Conservation (phyloP, 2,329 filamentous ascomycete species). For the Aspergillus persii region DNA sequence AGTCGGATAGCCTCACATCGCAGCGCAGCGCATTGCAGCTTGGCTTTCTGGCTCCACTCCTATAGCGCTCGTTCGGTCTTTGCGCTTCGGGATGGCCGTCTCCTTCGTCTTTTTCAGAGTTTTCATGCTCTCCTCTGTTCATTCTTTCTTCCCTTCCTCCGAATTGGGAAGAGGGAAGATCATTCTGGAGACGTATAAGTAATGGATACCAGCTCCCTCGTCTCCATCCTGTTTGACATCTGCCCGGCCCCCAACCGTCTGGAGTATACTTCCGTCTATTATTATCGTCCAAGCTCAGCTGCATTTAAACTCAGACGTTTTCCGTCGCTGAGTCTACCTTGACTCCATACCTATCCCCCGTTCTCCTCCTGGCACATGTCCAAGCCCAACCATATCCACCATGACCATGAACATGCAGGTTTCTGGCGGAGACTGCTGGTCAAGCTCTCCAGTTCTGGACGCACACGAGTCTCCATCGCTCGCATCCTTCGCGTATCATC, state of each 20-base stretch:
- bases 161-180: not conserved
- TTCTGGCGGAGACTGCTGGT: slow-evolving; percentile 31
- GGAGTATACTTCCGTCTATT: not conserved
- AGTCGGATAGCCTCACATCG: slow-evolving; percentile 12
- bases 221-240: not conserved
- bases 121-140: not conserved
- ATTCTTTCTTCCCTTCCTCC: not conserved
- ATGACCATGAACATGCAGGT: slow-evolving; percentile 28
- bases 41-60: too few species aligned
- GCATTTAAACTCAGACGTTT: not conserved
- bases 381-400: slow-evolving; percentile 22
- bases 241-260: not conserved
- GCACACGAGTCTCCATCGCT: slow-evolving; percentile 27
- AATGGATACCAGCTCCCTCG: not conserved
- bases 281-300: not conserved
- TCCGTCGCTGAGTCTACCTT: not conserved
- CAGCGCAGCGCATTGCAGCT: too few species aligned
- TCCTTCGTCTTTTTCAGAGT: not conserved
- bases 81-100: not conserved
- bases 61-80: not conserved
- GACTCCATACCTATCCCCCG: not conserved
- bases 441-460: slow-evolving; percentile 29
- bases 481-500: slow-evolving; percentile 18
- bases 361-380: not conserved
- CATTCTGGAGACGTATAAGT: not conserved